Conservation (phyloP, 768 basidiomycete species). For the Coprinopsis marcescibilis region DNA sequence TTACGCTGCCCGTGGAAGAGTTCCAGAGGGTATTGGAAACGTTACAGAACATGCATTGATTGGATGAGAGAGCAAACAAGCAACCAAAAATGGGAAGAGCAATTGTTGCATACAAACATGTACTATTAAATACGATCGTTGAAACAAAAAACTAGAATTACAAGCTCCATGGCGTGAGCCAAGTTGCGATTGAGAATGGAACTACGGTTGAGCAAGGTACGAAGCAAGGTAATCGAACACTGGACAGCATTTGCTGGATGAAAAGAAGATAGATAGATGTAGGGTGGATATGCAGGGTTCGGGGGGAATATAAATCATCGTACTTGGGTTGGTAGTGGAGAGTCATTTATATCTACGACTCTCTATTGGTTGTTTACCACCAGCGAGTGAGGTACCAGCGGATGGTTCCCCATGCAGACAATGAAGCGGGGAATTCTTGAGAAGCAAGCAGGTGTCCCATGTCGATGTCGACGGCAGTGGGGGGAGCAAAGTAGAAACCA, state of each 20-base stretch:
- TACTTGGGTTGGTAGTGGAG: too few relatives aligned
- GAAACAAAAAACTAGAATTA: too few relatives aligned
- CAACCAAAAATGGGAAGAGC: background rate
- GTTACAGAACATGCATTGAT: constrained; percentile 52
- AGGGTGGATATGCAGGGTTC: too few relatives aligned
- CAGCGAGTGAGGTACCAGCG: constrained; percentile 29
- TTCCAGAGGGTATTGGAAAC: constrained; percentile 40
- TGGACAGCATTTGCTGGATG: too few relatives aligned
- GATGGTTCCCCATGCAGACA: constrained; percentile 34
- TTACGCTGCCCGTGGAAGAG: constrained; percentile 42
- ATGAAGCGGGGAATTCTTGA: constrained; percentile 28
- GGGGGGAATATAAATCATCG: too few relatives aligned
- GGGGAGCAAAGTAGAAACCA: constrained; percentile 92
- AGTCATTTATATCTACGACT: too few relatives aligned
- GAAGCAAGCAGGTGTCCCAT: constrained; percentile 23
- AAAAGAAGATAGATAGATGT: too few relatives aligned
- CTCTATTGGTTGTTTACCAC: constrained; percentile 16
- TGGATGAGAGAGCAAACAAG: background rate
- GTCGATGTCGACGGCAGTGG: constrained; percentile 33
- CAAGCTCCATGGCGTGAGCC: too few relatives aligned
- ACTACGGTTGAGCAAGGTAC: too few relatives aligned
- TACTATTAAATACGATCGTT: too few relatives aligned
- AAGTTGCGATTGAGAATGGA: too few relatives aligned
- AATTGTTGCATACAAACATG: constrained; percentile 4
- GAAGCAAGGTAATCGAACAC: too few relatives aligned